Evolutionary conservation across 2,329 filamentous ascomycete species (phyloP).

Genomic region (Phaeosphaeria sp.): DNA sequence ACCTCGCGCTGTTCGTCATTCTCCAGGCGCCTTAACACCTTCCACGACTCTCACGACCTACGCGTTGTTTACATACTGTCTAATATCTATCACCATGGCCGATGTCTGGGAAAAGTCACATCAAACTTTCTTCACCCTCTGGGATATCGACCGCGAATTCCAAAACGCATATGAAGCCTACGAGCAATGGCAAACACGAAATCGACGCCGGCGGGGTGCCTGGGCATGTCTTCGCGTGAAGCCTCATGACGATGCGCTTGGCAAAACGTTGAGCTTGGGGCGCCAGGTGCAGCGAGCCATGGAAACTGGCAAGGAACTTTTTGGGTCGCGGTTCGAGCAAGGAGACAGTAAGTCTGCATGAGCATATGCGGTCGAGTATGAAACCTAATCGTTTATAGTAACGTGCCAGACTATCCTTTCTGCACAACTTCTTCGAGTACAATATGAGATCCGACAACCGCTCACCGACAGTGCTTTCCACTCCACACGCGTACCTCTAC

Average conservation of each 20-base stretch:
- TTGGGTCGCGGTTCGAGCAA: constrained; percentile 39
- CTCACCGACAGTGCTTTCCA: constrained; percentile 37
- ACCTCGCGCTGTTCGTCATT: constrained; percentile 5
- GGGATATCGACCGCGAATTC: constrained; percentile 47
- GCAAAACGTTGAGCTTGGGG: constrained; percentile 34
- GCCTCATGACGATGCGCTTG: constrained; percentile 34
- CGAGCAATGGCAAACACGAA: constrained; percentile 35
- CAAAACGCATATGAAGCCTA: constrained; percentile 42
- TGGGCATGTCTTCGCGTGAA: constrained; percentile 36
- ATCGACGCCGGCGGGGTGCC: constrained; percentile 23
- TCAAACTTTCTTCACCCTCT: constrained; percentile 39
- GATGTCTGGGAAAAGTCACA: constrained; percentile 36
- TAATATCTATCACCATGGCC: constrained; percentile 20
- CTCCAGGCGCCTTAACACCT: constrained; percentile 2
- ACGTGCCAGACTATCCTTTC: constrained; percentile 39
- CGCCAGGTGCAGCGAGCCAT: constrained; percentile 33
- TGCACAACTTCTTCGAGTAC: constrained; percentile 40
- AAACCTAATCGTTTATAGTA: constrained; percentile 28
- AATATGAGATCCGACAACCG: constrained; percentile 41
- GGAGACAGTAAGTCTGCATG: constrained; percentile 35
- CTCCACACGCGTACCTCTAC: constrained; percentile 22
- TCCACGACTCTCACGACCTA: constrained; percentile 2
- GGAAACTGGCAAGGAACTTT: constrained; percentile 33
- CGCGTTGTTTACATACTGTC: neutral
- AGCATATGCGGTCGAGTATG: neutral